Evolutionary conservation across 768 basidiomycete species (phyloP), one percentile per base, ranked within the genome.

Genomic region (Kondoa malvinella): DNA sequence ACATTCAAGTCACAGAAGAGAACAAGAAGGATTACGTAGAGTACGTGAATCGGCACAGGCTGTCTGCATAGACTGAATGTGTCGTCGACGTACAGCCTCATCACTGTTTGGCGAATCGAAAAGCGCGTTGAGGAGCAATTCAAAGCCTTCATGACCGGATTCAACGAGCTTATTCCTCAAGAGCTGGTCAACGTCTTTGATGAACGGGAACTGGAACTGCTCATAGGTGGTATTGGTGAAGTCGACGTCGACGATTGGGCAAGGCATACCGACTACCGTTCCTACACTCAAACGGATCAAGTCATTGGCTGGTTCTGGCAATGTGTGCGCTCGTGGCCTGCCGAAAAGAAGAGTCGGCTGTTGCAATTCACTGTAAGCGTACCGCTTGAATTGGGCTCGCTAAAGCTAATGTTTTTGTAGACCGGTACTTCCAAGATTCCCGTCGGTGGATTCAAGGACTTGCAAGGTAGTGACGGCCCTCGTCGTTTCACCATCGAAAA

Each of bases 21-120:
- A 99, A 96, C 82, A 99, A 99, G 85, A 91, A 90, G 78, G 95
- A 97, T 72, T 99, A 97, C 73, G 90, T 97, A 40, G 91, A 96
- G 80, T 79, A 73, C 68, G 76, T 72, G 66, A 12, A 2, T 56
- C 4, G 16, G 26, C 63, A 2, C 8, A 26, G 17, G 61, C n/a
- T 8, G 27, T n/a, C 27, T 30, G 30, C 56, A 26, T 59, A 21
- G 31, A 34, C 56, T n/a, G 4, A 40, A 31, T 26, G 2, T 26
- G 1, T 25, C 17, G 33, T 40, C 30, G n/a, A 32, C n/a, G 57
- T 40, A 30, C 72, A 79, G 79, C 70, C 81, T 79, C 66, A 85
- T 97, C 68, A 92, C 96, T 64, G 92, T 95, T 74, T 94, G 96
- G 80, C 90, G 95, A 75, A 97, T 99, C 78, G 88, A 88, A 69